A percentile compares a stretch with the other conserved stretches of the same genome.
These are phyloP conservation scores for Gentiana straminea DNA, from an alignment of 257 asterid genomes.

Conservation along the genomic window DNA sequence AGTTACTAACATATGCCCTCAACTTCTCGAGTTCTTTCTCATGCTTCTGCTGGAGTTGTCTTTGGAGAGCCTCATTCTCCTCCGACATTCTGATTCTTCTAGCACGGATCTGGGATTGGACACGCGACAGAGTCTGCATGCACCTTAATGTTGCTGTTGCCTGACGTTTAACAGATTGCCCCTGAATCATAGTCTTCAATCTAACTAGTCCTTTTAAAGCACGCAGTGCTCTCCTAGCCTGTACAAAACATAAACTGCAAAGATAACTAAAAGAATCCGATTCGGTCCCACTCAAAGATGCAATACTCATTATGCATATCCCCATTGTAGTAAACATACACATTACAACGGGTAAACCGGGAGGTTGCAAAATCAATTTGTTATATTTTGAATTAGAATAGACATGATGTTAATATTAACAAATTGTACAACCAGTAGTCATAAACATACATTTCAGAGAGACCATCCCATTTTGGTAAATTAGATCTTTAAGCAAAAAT, in stretches of 20 bases:
- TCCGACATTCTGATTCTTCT: slow-evolving; percentile 53
- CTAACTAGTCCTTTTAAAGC: slow-evolving; percentile 65
- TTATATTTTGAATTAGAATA: too few relatives aligned
- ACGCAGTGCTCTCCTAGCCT: slow-evolving; percentile 67
- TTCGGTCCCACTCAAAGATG: not conserved
- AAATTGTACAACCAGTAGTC: too few relatives aligned
- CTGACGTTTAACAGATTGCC: slow-evolving; percentile 54
- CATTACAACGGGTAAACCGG: not conserved
- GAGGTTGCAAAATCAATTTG: too few relatives aligned
- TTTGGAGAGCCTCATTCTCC: slow-evolving; percentile 49
- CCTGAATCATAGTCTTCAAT: slow-evolving; percentile 49
- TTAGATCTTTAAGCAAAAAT: too few relatives aligned
- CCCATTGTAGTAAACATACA: not conserved
- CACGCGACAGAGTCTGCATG: slow-evolving; percentile 65
- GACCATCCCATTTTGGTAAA: too few relatives aligned
- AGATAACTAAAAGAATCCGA: not conserved
- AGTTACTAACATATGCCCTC: slow-evolving; percentile 63
- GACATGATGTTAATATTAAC: too few relatives aligned
- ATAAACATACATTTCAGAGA: too few relatives aligned
- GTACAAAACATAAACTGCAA: slow-evolving; percentile 8
- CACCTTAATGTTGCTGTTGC: slow-evolving; percentile 49
- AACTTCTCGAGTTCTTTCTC: slow-evolving; percentile 49
- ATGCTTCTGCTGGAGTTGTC: slow-evolving; percentile 63
- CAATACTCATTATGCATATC: not conserved
- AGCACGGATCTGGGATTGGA: slow-evolving; percentile 59